Base-by-base conservation (phyloP, 1,284 basidiomycete species). In the Malassezia cuniculi region DNA sequence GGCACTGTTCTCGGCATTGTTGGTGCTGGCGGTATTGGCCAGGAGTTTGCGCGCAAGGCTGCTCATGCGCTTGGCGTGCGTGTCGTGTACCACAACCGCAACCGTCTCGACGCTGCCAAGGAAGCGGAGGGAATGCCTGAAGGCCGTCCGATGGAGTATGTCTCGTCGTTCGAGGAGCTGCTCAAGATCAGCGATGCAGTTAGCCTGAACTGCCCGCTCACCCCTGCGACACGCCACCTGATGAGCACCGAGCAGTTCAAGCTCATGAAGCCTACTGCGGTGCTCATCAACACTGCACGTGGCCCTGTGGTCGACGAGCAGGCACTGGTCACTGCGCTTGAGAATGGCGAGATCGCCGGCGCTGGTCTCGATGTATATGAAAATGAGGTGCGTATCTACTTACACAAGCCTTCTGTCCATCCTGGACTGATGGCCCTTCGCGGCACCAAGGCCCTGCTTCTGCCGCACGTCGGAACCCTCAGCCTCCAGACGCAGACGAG, bases 291-390 rank as follows among this genome's bases (percentile, higher is more conserved):
- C 54, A 72, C 71, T 1, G 68, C 71, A 1, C 55, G 73, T 18
- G 73, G 73, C 0, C 69, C 67, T 4, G 66, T 73, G 9, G 56
- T 73, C n/a, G 68, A 72, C 36, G 71, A 72, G 46, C 20, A 46
- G 20, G 55, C 54, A 27, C 42, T 62, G 5, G 53, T 51, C 7
- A 30, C 47, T n/a, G 59, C 59, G 5, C 44, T 62, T 3, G 43
- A 62, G 27, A 19, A 45, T 9, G 51, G 42, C 18, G 32, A 27
- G 27, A 54, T 50, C 36, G 41, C 43, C 58, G 86, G 81, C 3
- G 55, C 83, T 15, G 87, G 87, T 16, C 72, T 94, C 16, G 87
- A 93, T 54, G 86, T 90, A 20, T 93, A 76, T 71, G 83, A 84
- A 4, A 74, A 85, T 66, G 86, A 93, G 68, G 86, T 85, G 27